Evolutionary conservation across 2,329 filamentous ascomycete species (phyloP).

Genomic region (Microcera coccophila): DNA sequence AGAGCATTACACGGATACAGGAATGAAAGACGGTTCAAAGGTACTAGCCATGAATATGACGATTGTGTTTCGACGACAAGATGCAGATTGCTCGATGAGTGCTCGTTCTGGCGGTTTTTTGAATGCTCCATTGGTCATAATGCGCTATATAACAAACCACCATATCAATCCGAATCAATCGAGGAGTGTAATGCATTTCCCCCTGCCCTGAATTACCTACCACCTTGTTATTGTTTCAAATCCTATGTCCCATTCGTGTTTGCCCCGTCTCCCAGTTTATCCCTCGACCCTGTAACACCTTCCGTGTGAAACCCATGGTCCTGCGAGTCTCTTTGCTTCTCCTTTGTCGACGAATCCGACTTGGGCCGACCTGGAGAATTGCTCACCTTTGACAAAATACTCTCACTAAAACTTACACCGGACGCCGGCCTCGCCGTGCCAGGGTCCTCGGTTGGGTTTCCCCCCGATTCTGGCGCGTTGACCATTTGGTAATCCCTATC

Average conservation of each 20-base stretch:
- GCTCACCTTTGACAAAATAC: slow-evolving; percentile 40
- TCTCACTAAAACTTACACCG: slow-evolving; percentile 44
- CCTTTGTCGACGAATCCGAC: slow-evolving; percentile 9
- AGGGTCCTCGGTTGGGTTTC: slow-evolving; percentile 28
- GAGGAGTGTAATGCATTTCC: too few species aligned
- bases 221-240: background rate
- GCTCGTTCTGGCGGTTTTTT: too few species aligned
- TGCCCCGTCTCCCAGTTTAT: slow-evolving; percentile 10
- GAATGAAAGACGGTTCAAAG: slow-evolving; percentile 1
- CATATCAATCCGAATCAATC: too few species aligned
- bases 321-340: slow-evolving; percentile 10
- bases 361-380: slow-evolving; percentile 23
- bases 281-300: slow-evolving; percentile 22
- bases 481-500: slow-evolving; percentile 37
- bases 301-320: slow-evolving; percentile 27
- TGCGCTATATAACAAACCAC: too few species aligned
- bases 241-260: background rate
- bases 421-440: slow-evolving; percentile 31
- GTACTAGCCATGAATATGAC: background rate
- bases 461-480: slow-evolving; percentile 28
- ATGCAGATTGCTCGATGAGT: too few species aligned
- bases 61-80: too few species aligned
- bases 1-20: slow-evolving; percentile 12
- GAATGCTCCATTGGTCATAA: too few species aligned
- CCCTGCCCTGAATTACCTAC: too few species aligned